Percentiles rank a stretch among this genome's conserved stretches.
Conservation (phyloP, 129 eudicot genomes). For the Logfia minima region DNA sequence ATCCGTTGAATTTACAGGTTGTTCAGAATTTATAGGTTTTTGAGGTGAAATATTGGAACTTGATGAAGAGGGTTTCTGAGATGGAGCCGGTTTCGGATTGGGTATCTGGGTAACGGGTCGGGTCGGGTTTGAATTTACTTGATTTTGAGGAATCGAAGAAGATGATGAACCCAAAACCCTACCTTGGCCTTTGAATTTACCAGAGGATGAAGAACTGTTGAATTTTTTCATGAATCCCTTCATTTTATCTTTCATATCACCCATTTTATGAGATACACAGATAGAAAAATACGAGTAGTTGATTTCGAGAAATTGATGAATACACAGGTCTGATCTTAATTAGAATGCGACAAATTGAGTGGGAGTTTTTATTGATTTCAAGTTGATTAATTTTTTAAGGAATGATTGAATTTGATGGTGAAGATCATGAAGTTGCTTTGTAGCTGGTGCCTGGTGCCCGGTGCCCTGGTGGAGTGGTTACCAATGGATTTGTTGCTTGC, state of each 20-base stretch:
- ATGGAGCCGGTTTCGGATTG: constrained; percentile 32
- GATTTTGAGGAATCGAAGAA: constrained; percentile 43
- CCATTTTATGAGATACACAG: constrained; percentile 43
- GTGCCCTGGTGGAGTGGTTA: not conserved
- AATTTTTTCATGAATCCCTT: constrained; percentile 94
- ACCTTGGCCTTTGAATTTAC: constrained; percentile 87
- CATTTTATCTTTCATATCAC: constrained; percentile 77
- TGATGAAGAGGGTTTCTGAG: constrained; percentile 26
- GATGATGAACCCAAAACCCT: constrained; percentile 78
- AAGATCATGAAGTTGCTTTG: not conserved
- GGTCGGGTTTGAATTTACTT: constrained; percentile 28
- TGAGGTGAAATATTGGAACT: constrained; percentile 7
- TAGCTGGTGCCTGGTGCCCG: not conserved
- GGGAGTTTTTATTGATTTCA: not conserved
- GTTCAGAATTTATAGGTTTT: constrained; percentile 18
- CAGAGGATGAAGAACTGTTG: constrained; percentile 71
- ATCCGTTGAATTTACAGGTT: constrained; percentile 28
- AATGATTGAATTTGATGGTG: not conserved
- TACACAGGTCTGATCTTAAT: not conserved
- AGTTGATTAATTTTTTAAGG: not conserved
- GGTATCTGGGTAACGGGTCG: constrained; percentile 28
- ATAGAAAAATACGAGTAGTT: constrained; percentile 8
- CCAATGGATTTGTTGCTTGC: too few species aligned
- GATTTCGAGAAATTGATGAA: constrained; percentile 6
- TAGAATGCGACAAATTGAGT: not conserved